Conservation (phyloP, 208 protist genomes). For the Trypanosoma boissoni region DNA sequence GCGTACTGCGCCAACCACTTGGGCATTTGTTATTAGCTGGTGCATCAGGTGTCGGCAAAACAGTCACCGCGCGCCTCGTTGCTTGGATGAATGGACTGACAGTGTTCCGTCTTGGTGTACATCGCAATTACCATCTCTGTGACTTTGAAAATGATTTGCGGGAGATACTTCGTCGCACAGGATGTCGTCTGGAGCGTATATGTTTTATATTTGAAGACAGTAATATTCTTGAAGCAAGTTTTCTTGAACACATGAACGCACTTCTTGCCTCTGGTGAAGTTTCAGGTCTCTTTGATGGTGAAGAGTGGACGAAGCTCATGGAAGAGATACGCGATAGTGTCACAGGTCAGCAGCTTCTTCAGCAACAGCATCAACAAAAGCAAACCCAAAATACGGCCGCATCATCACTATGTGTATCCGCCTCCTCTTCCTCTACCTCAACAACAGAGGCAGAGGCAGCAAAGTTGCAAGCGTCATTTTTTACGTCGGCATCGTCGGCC, state of each 20-base stretch:
- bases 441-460: too few relatives aligned
- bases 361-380: slow-evolving; percentile 25
- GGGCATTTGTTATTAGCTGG: slow-evolving; percentile 97
- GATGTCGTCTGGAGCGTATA: slow-evolving; percentile 96
- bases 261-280: slow-evolving; percentile 98
- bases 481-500: too few relatives aligned
- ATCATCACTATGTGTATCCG: too few relatives aligned
- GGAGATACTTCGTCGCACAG: slow-evolving; percentile 93
- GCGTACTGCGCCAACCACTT: slow-evolving; percentile 97
- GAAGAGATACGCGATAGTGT: slow-evolving; percentile 71
- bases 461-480: too few relatives aligned
- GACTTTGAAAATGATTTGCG: slow-evolving; percentile 99
- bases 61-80: slow-evolving; percentile 96
- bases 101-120: slow-evolving; percentile 97
- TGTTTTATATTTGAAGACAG: slow-evolving; percentile 99
- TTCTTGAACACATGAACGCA: slow-evolving; percentile 99
- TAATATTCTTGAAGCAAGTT: slow-evolving; percentile 97
- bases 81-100: slow-evolving; percentile 97
- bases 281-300: slow-evolving; percentile 98
- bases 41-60: slow-evolving; percentile 98
- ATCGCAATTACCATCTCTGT: slow-evolving; percentile 94
- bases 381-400: neutral
- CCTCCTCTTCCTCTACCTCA: too few relatives aligned
- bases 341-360: slow-evolving; percentile 26
- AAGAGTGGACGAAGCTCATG: slow-evolving; percentile 96